Evolutionary conservation across 768 basidiomycete species (phyloP), one percentile per base, ranked within the genome.

Genomic region (Infundibulicybe gibba): DNA sequence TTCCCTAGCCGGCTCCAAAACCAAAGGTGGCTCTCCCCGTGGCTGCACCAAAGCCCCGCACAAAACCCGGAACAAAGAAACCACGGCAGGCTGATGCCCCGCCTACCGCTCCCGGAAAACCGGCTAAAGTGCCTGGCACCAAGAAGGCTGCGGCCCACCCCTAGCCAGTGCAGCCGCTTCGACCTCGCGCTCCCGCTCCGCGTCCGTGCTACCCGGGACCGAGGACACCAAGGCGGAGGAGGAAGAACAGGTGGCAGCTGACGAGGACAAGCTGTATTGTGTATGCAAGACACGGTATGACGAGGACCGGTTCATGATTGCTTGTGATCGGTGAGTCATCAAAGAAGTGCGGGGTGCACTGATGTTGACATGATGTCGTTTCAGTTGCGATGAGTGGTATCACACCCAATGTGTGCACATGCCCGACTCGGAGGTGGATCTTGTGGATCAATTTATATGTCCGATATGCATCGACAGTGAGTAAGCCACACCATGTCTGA

Each of bases 371-470:
- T 14, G 25, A n/a, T 14, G 2, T 32, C 25, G 40, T 16, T 49
- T 14, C 47, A 93, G 92, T 21, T 95, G 93, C 63, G 93, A 94
- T 57, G 89, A 94, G 51, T 97, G 93, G 93, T 95, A 91, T 62
- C 93, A 97, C 61, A 87, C 88, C 0, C 75, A 81, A 41, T 97
- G 93, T 55, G 83, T 94, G 20, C 69, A 79, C 35, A 87, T 94
- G 76, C 79, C 81, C 19, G 91, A 94, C 50, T 70, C 81, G 6
- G 82, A 86, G 54, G 80, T 92, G 32, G 90, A 94, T 54, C 80
- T 97, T 13, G 87, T 97, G 31, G 94, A 95, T 68, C 87, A 89
- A 62, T 95, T 95, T 64, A 81, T 92, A 44, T 97, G 93, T 63
- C 91, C 92, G 1, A 70, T 73, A 3, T 95, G 93, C 60, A 69